Evolutionary conservation across 805 yeast species (phyloP), one percentile per base, ranked within the genome.

Genomic region (Monosporozyma solicola): DNA sequence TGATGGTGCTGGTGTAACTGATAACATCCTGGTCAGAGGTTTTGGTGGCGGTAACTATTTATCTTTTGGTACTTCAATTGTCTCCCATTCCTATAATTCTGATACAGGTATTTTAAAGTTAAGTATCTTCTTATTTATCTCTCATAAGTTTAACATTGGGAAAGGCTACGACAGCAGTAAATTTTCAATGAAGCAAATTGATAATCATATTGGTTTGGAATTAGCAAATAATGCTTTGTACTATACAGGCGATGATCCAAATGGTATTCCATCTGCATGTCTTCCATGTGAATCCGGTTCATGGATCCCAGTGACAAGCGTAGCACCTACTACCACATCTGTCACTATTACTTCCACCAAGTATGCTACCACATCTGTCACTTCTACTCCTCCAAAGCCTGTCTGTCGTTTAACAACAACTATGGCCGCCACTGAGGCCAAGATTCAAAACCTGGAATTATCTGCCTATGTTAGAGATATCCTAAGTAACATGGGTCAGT

Each of bases 101-200:
- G 27, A 45, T 22, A 49, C 55, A 11, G 60, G 60, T 49, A 29
- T 57, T 9, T 46, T 57, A 29, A 41, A 58, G 15, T 47, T 47
- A 24, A 47, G 47, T 57, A n/a, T 31, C 13, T 44, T 50, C 25
- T 22, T 45, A 13, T 33, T 50, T 45, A 48, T 47, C 20, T 27
- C 48, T n/a, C 53, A 55, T 48, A 25, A 37, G 11, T 47, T 55
- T 24, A 41, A 57, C 24, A 57, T 57, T 35, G 60, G 60, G 32
- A 43, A 25, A 13, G 58, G 58, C 25, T 57, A 57, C 41, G 57
- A 55, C 20, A 27, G 9, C 3, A 20, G 46, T 29, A 24, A 29
- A 41, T 53, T 53, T 27, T 10, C 47, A 27, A 16, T 24, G 33
- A 39, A 22, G 11, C 35, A 37, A 31, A 47, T 53, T 32, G 41